Base-by-base conservation (phyloP, 495 filamentous ascomycete species). In the Rostrohypoxylon terebratum region DNA sequence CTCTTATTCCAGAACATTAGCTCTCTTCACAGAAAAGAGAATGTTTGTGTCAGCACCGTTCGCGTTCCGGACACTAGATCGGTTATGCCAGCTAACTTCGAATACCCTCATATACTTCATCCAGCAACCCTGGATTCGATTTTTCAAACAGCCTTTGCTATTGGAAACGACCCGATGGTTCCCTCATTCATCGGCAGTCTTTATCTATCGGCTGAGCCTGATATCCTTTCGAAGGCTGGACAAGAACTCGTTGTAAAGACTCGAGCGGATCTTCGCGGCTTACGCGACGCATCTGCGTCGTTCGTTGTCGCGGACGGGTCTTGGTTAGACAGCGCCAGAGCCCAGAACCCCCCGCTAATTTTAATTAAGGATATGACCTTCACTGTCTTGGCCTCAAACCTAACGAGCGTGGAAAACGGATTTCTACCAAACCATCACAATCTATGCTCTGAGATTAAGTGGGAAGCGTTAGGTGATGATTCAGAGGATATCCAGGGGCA, bases 31-130 rank as follows among this genome's bases (percentile, higher is more conserved):
- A 73, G 18, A 34, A 14, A 63, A 25, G 68, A 60, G 16, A 47
- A 64, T 40, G 1, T 44, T n/a, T 76, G 58, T 40, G 59, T 60
- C 16, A 61, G 72, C 28, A 48, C 44, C 4, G 59, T 80, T 21
- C 54, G 55, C 8, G 70, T 84, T 42, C 82, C 83, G 2, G 78
- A 86, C 59, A 83, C 80, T 0, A 76, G 69, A 34, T 69, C 69
- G 4, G 66, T 69, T 18, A 85, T 86, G 84, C 83, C 84, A 1
- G 64, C 48, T n/a, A 60, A 79, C 8, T 82, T 81, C 61, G 77
- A 83, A 55, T 77, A 78, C 42, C 72, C 77, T 3, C 82, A 83
- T 65, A 48, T 83, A 4, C 74, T 86, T 8, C 83, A 86, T 59
- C 83, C 84, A 10, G 75, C 79, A 7, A 83, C 80, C 18, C 69